A percentile compares a stretch with the other conserved stretches of the same genome.
phyloP scores from a whole-genome alignment of 192 early-diverging fungal genomes.

The Mortierella alpina region DNA sequence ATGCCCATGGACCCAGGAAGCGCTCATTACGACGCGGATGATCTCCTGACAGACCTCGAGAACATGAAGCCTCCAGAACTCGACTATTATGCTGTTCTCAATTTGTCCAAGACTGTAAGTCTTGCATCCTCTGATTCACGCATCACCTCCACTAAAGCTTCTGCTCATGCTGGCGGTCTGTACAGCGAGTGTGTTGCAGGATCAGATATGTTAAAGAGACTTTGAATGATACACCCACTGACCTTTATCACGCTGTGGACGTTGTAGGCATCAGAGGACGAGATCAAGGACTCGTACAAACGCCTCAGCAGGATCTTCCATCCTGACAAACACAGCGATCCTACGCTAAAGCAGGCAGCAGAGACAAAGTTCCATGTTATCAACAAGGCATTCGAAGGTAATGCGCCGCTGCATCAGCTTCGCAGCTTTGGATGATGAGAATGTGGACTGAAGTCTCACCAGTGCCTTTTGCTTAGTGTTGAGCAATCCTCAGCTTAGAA shows the following conservation, averaged over 20 bases:
- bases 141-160: not conserved
- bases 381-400: constrained; percentile 83
- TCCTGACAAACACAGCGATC: constrained; percentile 78
- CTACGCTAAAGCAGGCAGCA: constrained; percentile 71
- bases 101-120: constrained; percentile 70
- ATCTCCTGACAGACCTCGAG: constrained; percentile 41
- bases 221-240: no score
- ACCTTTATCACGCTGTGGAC: no score
- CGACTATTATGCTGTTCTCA: constrained; percentile 77
- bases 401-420: no score
- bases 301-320: constrained; percentile 80
- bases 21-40: constrained; percentile 22
- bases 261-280: constrained; percentile 66
- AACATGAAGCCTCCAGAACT: constrained; percentile 53
- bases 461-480: constrained; percentile 64
- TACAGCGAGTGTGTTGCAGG: no score
- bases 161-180: no score
- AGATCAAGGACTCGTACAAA: constrained; percentile 82
- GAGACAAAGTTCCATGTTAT: constrained; percentile 82
- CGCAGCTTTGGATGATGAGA: not conserved
- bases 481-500: constrained; percentile 77
- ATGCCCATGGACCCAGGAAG: constrained; percentile 33
- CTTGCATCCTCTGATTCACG: not conserved
- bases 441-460: not conserved
- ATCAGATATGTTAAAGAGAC: no score